These are phyloP conservation scores for Ascocoryne sarcoides DNA, from an alignment of 2,329 filamentous ascomycete species.

Conservation along the genomic window DNA sequence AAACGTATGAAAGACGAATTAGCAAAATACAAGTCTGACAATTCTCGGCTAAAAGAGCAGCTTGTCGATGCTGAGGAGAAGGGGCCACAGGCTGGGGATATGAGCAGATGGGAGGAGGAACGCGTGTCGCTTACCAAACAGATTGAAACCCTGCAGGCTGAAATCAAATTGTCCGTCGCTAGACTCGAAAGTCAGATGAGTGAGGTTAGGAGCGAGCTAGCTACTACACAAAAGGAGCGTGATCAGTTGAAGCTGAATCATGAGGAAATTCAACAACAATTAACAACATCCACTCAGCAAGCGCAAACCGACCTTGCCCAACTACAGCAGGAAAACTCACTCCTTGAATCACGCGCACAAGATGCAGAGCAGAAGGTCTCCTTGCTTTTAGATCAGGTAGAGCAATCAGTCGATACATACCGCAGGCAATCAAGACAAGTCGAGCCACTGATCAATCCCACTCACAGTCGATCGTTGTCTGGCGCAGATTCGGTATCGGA, in stretches of 20 bases:
- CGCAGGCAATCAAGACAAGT: slow-evolving; percentile 62
- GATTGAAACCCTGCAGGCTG: slow-evolving; percentile 59
- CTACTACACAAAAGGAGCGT: slow-evolving; percentile 57
- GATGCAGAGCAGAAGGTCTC: slow-evolving; percentile 93
- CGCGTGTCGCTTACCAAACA: slow-evolving; percentile 57
- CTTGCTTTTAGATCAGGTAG: slow-evolving; percentile 87
- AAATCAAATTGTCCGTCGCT: slow-evolving; percentile 55
- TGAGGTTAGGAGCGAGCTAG: slow-evolving; percentile 61
- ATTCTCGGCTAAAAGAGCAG: slow-evolving; percentile 72
- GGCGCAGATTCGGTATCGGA: slow-evolving; percentile 51
- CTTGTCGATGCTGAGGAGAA: slow-evolving; percentile 58
- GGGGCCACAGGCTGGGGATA: slow-evolving; percentile 34
- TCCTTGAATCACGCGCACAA: slow-evolving; percentile 73
- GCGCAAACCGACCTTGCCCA: slow-evolving; percentile 65
- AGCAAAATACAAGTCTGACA: slow-evolving; percentile 82
- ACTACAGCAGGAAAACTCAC: slow-evolving; percentile 70
- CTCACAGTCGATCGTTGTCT: slow-evolving; percentile 30
- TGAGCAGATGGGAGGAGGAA: slow-evolving; percentile 66
- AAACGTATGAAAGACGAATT: slow-evolving; percentile 97
- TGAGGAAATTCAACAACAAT: slow-evolving; percentile 45
- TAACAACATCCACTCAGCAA: slow-evolving; percentile 45
- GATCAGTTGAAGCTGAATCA: slow-evolving; percentile 51
- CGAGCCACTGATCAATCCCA: slow-evolving; percentile 35
- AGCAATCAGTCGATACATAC: slow-evolving; percentile 88
- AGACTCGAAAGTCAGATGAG: slow-evolving; percentile 65